phyloP scores from a whole-genome alignment of 805 yeast genomes.

The Yarrowia yakushimensis region DNA sequence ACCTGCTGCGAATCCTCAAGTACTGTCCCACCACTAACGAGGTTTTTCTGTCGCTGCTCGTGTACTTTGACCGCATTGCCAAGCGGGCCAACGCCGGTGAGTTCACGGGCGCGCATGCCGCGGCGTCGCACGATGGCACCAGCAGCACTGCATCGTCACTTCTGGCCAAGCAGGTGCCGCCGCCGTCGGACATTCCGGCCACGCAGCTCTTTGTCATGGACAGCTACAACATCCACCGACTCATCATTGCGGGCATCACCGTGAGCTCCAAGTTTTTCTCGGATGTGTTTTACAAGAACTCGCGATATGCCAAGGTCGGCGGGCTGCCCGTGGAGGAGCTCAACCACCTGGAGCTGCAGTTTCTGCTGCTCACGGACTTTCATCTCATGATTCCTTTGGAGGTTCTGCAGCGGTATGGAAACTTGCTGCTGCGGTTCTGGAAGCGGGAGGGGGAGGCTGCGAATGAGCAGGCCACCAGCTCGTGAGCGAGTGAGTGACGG shows the following conservation, averaged over 20 bases:
- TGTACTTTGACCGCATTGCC: conserved; percentile 91
- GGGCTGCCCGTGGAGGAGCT: conserved; percentile 91
- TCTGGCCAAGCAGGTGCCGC: conserved; percentile 17
- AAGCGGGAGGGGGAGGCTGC: conserved; percentile 51
- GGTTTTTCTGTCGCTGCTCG: conserved; percentile 83
- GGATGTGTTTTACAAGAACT: conserved; percentile 90
- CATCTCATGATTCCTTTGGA: conserved; percentile 82
- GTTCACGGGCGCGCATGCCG: conserved; percentile 19
- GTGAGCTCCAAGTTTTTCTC: conserved; percentile 93
- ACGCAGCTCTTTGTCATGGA: conserved; percentile 88
- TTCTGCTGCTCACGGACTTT: conserved; percentile 78
- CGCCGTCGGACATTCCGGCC: conserved; percentile 29
- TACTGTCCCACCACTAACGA: conserved; percentile 99
- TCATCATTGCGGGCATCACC: conserved; percentile 91
- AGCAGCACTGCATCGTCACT: neutral
- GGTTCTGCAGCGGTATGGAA: conserved; percentile 88
- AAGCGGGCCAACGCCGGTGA: conserved; percentile 59
- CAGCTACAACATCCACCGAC: conserved; percentile 88
- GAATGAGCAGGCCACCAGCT: neutral
- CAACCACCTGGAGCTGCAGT: conserved; percentile 88
- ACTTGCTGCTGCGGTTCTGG: conserved; percentile 80
- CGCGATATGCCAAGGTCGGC: conserved; percentile 90
- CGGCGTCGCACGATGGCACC: neutral
- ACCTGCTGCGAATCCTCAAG: conserved; percentile 82
- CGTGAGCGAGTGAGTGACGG: too few relatives aligned